A percentile compares a stretch with the other conserved stretches of the same genome.
Conservation (phyloP, 495 filamentous ascomycete genomes). For the Hypoxylon cercidicola region DNA sequence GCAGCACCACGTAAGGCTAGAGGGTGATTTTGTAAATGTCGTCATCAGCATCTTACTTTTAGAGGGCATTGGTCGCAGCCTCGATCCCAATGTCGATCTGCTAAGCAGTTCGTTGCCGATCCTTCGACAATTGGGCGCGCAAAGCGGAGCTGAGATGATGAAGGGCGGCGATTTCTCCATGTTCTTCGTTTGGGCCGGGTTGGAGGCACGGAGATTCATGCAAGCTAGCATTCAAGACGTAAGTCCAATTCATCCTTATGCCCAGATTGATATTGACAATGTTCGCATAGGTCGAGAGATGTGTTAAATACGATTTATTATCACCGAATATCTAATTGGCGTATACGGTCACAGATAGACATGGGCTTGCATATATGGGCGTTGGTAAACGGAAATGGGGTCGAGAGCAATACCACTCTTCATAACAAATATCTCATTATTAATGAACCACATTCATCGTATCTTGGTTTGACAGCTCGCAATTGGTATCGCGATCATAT, state of each 20-base stretch:
- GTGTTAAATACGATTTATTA: constrained; percentile 84
- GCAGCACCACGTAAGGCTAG: constrained; percentile 89
- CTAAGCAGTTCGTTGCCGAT: constrained; percentile 90
- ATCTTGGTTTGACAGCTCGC: constrained; percentile 6
- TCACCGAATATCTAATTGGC: constrained; percentile 77
- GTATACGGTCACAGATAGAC: constrained; percentile 18
- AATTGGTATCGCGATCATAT: neutral
- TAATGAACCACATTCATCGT: constrained; percentile 21
- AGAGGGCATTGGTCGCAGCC: constrained; percentile 89
- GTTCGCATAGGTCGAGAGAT: constrained; percentile 68
- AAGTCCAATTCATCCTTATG: constrained; percentile 42
- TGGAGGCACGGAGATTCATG: constrained; percentile 88
- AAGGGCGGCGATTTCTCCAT: constrained; percentile 87
- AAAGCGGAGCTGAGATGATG: constrained; percentile 73
- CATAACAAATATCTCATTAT: constrained; percentile 11
- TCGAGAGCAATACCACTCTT: constrained; percentile 21
- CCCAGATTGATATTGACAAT: constrained; percentile 8
- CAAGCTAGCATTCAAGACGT: constrained; percentile 90
- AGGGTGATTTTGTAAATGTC: constrained; percentile 98
- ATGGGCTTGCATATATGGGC: constrained; percentile 31
- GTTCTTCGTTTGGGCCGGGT: constrained; percentile 91
- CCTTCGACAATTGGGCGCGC: constrained; percentile 84
- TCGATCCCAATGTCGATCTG: constrained; percentile 89
- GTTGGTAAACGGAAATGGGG: constrained; percentile 14
- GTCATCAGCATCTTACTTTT: constrained; percentile 93